Conservation (phyloP, 345 rosid species). For the Rhodamnia rubescens region DNA sequence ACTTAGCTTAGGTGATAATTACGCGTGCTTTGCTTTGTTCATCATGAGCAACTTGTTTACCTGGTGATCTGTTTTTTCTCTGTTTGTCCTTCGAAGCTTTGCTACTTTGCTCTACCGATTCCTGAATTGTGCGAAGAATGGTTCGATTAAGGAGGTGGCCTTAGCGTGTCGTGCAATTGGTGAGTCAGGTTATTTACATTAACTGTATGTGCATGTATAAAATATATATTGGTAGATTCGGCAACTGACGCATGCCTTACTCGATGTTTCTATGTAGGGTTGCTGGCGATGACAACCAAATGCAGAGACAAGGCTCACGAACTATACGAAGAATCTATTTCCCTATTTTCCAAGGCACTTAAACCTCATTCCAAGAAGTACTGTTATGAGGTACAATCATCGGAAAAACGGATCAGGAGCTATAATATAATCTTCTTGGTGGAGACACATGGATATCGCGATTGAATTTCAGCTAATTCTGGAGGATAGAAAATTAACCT, state of each 20-base stretch:
- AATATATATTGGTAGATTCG: neutral
- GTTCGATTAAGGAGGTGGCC: neutral
- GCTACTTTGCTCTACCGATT: conserved; percentile 1
- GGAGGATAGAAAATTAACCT: neutral
- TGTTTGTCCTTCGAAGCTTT: neutral
- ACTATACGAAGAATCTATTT: conserved; percentile 1
- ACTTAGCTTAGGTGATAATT: neutral
- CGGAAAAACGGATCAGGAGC: neutral
- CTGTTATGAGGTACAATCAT: neutral
- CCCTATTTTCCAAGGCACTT: neutral
- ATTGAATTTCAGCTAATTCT: neutral
- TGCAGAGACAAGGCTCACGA: conserved; percentile 2
- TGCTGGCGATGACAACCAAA: conserved; percentile 3
- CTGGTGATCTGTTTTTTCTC: neutral
- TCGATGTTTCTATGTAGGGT: neutral
- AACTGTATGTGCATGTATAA: neutral
- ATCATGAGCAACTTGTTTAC: neutral
- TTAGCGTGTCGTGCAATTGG: conserved; percentile 6
- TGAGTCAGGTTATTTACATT: neutral
- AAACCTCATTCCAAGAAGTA: neutral
- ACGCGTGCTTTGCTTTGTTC: neutral
- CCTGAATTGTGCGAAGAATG: conserved; percentile 1
- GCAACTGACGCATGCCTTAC: neutral
- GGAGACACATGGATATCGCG: neutral
- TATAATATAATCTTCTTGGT: neutral